Percentiles rank a stretch among this genome's conserved stretches.
These are phyloP conservation scores for Chlorencoelia australis DNA, from an alignment of 2,329 filamentous ascomycete species.

Conservation along the genomic window DNA sequence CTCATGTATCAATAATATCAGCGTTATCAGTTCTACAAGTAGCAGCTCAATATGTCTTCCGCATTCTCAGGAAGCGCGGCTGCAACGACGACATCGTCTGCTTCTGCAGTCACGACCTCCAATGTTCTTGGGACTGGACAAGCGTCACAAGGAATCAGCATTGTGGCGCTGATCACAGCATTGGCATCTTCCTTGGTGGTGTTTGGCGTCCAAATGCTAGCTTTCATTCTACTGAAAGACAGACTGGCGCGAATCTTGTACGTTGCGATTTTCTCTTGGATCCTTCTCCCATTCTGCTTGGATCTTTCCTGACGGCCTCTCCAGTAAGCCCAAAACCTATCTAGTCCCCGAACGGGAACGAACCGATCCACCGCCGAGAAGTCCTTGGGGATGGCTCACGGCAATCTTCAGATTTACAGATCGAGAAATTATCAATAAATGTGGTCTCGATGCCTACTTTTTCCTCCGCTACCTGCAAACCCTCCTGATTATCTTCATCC, in stretches of 20 bases:
- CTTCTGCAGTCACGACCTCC: background rate
- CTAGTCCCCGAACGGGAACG: slow-evolving; percentile 78
- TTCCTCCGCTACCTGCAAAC: slow-evolving; percentile 85
- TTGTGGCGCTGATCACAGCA: slow-evolving; percentile 26
- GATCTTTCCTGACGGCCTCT: slow-evolving; percentile 10
- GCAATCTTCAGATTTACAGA: slow-evolving; percentile 59
- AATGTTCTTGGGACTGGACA: slow-evolving; percentile 15
- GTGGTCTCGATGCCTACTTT: slow-evolving; percentile 93
- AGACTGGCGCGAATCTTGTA: slow-evolving; percentile 78
- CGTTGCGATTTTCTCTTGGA: too few relatives aligned
- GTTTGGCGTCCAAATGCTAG: slow-evolving; percentile 40
- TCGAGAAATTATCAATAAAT: slow-evolving; percentile 85
- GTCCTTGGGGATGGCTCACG: slow-evolving; percentile 38
- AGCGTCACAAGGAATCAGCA: slow-evolving; percentile 20
- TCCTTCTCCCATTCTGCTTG: background rate
- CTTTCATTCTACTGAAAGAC: slow-evolving; percentile 70
- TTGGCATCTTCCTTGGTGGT: slow-evolving; percentile 23
- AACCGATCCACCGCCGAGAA: slow-evolving; percentile 60
- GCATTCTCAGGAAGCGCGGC: background rate
- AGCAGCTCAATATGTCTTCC: slow-evolving; percentile 7
- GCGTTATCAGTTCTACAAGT: too few relatives aligned
- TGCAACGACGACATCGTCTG: slow-evolving; percentile 1
- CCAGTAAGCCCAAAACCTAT: slow-evolving; percentile 75
- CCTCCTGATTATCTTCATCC: slow-evolving; percentile 84
- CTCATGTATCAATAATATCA: too few relatives aligned